These are phyloP conservation scores for Smallanthus sonchifolius DNA, from an alignment of 129 eudicot species.

Conservation along the genomic window DNA sequence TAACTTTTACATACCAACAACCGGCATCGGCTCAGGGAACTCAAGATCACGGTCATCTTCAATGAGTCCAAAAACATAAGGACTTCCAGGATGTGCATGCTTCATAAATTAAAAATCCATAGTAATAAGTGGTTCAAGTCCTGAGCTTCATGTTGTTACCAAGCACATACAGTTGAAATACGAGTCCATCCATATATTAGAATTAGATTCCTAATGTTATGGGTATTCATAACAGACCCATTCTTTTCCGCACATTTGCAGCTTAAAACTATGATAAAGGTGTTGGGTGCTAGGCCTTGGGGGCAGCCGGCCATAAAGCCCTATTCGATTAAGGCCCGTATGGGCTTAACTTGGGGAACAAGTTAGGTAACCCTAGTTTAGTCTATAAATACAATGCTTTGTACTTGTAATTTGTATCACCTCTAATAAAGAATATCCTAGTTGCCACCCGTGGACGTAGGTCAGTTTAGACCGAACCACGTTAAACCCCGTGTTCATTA, in stretches of 20 bases:
- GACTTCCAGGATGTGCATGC: slow-evolving; percentile 99
- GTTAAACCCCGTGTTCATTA: too few relatives aligned
- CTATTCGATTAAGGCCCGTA: too few relatives aligned
- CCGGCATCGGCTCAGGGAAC: slow-evolving; percentile 99
- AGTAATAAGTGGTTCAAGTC: not conserved
- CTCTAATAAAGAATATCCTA: too few relatives aligned
- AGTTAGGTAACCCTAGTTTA: too few relatives aligned
- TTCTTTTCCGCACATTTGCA: not conserved
- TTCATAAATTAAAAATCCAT: slow-evolving; percentile 20
- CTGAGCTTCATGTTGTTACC: not conserved
- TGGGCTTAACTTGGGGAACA: too few relatives aligned
- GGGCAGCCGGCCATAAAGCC: too few relatives aligned
- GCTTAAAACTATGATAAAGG: not conserved
- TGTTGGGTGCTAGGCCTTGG: too few relatives aligned
- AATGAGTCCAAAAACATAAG: slow-evolving; percentile 92
- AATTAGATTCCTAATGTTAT: not conserved
- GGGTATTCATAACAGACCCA: not conserved
- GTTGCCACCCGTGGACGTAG: too few relatives aligned
- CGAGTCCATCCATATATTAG: not conserved
- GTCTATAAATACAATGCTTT: too few relatives aligned
- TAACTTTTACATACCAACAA: slow-evolving; percentile 57
- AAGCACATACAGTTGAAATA: not conserved
- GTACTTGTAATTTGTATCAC: too few relatives aligned
- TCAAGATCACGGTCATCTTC: slow-evolving; percentile 83
- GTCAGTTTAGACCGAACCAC: too few relatives aligned